Conservation (phyloP, 2,329 filamentous ascomycete species). For the Diaporthe caulivora region DNA sequence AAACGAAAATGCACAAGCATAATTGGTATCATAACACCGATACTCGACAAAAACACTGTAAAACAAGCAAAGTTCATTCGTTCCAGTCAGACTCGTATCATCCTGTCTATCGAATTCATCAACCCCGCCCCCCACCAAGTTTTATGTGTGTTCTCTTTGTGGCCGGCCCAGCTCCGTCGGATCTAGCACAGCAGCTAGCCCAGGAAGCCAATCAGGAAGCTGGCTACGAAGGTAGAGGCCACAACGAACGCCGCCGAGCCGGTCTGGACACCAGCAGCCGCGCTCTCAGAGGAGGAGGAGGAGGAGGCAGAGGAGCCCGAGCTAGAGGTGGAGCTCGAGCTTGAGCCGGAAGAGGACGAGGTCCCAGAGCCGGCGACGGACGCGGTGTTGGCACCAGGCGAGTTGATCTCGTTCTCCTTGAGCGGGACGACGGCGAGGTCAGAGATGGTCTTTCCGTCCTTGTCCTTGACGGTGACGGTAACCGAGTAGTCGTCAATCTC, state of each 20-base stretch:
- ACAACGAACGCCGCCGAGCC: slow-evolving; percentile 24
- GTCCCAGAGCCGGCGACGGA: slow-evolving; percentile 40
- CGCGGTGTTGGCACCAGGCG: slow-evolving; percentile 55
- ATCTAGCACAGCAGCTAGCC: slow-evolving; percentile 10
- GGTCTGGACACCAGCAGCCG: slow-evolving; percentile 30
- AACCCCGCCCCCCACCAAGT: not conserved
- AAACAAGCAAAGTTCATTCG: slow-evolving; percentile 3
- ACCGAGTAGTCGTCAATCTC: slow-evolving; percentile 67
- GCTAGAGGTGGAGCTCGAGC: slow-evolving; percentile 49
- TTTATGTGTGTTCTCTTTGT: not conserved
- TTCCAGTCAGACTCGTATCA: not conserved
- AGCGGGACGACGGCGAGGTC: slow-evolving; percentile 63
- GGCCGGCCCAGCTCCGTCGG: not conserved
- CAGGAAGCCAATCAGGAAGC: slow-evolving; percentile 33
- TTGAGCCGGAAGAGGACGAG: slow-evolving; percentile 31
- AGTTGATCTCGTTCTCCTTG: slow-evolving; percentile 59
- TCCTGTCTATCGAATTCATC: not conserved
- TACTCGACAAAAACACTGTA: slow-evolving; percentile 32
- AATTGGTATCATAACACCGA: slow-evolving; percentile 38
- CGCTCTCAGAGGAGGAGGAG: slow-evolving; percentile 15
- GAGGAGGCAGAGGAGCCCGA: slow-evolving; percentile 45
- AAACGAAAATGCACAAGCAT: slow-evolving; percentile 37
- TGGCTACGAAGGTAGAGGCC: slow-evolving; percentile 16
- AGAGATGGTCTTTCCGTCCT: slow-evolving; percentile 70
- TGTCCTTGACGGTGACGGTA: slow-evolving; percentile 71